A percentile compares a stretch with the other conserved stretches of the same genome.
Conservation (phyloP, 805 yeast genomes). For the Zygosaccharomyces pseudorouxii region DNA sequence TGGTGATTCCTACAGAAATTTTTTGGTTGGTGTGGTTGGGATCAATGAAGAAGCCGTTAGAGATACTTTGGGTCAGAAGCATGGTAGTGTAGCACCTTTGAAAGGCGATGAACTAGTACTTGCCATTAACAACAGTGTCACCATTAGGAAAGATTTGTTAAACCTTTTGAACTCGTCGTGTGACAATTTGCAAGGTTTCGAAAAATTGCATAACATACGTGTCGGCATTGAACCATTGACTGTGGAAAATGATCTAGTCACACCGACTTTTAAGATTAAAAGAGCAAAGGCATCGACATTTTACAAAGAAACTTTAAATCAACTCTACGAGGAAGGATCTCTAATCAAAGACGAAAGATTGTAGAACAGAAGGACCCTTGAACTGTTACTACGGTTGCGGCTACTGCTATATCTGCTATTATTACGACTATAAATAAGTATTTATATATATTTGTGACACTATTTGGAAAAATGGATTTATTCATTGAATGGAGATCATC, state of each 20-base stretch:
- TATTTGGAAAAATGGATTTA: background rate
- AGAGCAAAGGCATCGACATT: conserved; percentile 45
- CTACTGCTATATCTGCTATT: too few relatives aligned
- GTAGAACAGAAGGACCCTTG: background rate
- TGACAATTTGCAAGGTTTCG: conserved; percentile 55
- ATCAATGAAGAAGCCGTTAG: conserved; percentile 47
- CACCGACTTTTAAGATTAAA: conserved; percentile 63
- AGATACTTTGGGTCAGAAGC: conserved; percentile 30
- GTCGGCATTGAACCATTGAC: conserved; percentile 57
- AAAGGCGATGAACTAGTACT: conserved; percentile 31
- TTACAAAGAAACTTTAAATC: conserved; percentile 39
- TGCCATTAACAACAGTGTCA: conserved; percentile 18
- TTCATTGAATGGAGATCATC: background rate
- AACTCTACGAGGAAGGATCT: conserved; percentile 49
- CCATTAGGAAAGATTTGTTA: conserved; percentile 19
- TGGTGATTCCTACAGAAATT: conserved; percentile 57
- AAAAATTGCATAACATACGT: conserved; percentile 51
- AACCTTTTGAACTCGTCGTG: conserved; percentile 17
- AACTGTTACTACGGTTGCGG: too few relatives aligned
- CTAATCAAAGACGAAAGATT: conserved; percentile 20
- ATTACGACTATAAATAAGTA: too few relatives aligned
- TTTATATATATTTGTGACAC: too few relatives aligned
- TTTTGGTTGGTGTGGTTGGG: conserved; percentile 58
- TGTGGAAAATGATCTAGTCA: conserved; percentile 55
- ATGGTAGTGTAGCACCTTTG: conserved; percentile 30